Evolutionary conservation across 495 filamentous ascomycete species (phyloP).

Genomic region (Cairneyella variabilis): DNA sequence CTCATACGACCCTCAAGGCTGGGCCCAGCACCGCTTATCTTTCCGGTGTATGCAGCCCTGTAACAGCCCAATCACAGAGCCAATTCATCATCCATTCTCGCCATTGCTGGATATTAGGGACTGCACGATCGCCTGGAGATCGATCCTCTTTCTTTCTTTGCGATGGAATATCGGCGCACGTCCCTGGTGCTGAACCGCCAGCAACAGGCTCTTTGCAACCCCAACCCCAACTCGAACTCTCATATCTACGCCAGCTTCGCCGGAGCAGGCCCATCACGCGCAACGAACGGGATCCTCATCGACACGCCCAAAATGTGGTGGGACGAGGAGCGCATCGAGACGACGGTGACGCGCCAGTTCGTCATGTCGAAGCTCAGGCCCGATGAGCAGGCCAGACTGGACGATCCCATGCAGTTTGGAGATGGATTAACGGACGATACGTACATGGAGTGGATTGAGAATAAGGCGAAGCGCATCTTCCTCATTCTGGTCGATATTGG

Average conservation of each 20-base stretch:
- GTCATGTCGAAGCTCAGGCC: conserved; percentile 63
- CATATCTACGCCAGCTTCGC: conserved; percentile 26
- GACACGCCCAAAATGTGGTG: conserved; percentile 59
- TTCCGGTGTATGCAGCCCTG: neutral
- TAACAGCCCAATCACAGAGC: conserved; percentile 11
- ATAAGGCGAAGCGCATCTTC: conserved; percentile 74
- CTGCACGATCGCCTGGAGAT: neutral
- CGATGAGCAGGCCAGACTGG: conserved; percentile 60
- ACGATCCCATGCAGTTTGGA: conserved; percentile 73
- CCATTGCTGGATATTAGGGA: conserved; percentile 4
- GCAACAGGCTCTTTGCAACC: conserved; percentile 10
- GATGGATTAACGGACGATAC: conserved; percentile 85
- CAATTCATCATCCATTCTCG: neutral
- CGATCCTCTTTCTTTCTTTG: no score
- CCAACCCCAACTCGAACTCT: conserved; percentile 14
- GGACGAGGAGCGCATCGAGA: conserved; percentile 71
- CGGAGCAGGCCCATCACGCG: conserved; percentile 7
- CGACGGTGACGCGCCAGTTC: conserved; percentile 67
- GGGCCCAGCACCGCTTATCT: conserved; percentile 13
- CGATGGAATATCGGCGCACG: conserved; percentile 25
- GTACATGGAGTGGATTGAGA: conserved; percentile 88
- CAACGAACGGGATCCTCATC: conserved; percentile 18
- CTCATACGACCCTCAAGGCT: neutral
- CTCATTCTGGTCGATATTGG: conserved; percentile 77
- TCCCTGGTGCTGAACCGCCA: conserved; percentile 17